Base-by-base conservation (phyloP, 148 eudicot genomes). In the Linanthus parryae region DNA sequence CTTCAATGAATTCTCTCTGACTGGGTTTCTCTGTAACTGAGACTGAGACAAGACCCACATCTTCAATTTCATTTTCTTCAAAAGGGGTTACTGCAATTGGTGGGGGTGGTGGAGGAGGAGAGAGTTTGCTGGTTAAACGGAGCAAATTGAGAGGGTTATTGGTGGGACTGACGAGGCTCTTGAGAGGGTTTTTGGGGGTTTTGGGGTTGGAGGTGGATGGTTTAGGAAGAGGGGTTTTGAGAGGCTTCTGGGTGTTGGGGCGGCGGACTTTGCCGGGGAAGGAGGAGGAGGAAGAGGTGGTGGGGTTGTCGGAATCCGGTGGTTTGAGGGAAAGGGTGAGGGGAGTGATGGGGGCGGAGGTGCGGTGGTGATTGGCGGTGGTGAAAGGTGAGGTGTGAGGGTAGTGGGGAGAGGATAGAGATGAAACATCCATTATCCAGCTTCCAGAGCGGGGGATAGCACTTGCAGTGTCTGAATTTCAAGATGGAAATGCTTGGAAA, bases 61-160 rank as follows among this genome's bases (percentile, higher is more conserved):
- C 27, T 20, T 20, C 49, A 17, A 31, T 18, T 51, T 37, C 48
- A 16, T 27, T 37, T 8, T 64, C 41, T 3, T 67, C 64, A 1
- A 7, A 2, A 15, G 10, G 18, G 26, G 18, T 51, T 34, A 19
- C 37, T 3, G 72, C 72, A 0, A 71, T 74, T 0, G 80, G 64
- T 0, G 74, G 74, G 0, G 85, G 83, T 0, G 74, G 73, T 0
- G 85, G 95, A 1, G 89, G 94, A 2, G 97, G 95, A 24, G 84
- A 78, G 65, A 92, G 76, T 51, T 74, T 77, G 59, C 83, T 81
- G 36, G 94, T 81, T 41, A 92, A 69, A 75, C 98, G 70, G 44
- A 92, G 94, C 74, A 73, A 67, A 17, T 25, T 61, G 17, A 73
- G 63, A 1, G 66, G 14, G 8, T 29, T 30, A 27, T 34, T 8